phyloP scores from a whole-genome alignment of 192 early-diverging fungal genomes.

The Pilobolus umbonatus region DNA sequence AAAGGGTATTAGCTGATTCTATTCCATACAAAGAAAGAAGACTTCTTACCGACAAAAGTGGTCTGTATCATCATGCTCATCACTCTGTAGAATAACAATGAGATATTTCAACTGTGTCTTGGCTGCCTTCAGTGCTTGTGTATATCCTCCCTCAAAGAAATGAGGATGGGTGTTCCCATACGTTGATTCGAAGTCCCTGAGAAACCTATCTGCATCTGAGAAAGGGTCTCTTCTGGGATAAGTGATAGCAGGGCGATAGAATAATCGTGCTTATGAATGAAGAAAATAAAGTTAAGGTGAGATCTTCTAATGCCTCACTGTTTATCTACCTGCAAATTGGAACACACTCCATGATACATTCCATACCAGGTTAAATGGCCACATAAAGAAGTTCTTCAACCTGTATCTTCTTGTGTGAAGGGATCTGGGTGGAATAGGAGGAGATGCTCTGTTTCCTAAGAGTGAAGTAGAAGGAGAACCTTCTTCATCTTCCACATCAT shows the following conservation, averaged over 20 bases:
- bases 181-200: constrained; percentile 62
- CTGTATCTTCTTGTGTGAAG: constrained; percentile 20
- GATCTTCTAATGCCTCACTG: not conserved
- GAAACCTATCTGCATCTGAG: constrained; percentile 61
- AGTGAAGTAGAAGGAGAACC: not conserved
- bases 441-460: not conserved
- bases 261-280: constrained; percentile 3
- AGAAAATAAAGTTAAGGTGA: not conserved
- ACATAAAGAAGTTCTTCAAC: constrained; percentile 36
- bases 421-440: not conserved
- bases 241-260: constrained; percentile 10
- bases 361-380: constrained; percentile 49
- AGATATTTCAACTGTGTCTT: constrained; percentile 71
- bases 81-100: constrained; percentile 64
- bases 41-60: constrained; percentile 54
- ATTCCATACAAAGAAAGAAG: not conserved
- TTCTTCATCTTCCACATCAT: not conserved
- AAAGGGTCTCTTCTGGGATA: constrained; percentile 43
- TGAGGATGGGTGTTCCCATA: constrained; percentile 68
- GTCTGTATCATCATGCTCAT: constrained; percentile 79
- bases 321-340: constrained; percentile 38
- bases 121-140: constrained; percentile 60
- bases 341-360: constrained; percentile 40
- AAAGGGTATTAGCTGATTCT: not conserved
- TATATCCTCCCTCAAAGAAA: constrained; percentile 67